phyloP scores from a whole-genome alignment of 2,329 filamentous ascomycete species.

The Apiospora koreana region DNA sequence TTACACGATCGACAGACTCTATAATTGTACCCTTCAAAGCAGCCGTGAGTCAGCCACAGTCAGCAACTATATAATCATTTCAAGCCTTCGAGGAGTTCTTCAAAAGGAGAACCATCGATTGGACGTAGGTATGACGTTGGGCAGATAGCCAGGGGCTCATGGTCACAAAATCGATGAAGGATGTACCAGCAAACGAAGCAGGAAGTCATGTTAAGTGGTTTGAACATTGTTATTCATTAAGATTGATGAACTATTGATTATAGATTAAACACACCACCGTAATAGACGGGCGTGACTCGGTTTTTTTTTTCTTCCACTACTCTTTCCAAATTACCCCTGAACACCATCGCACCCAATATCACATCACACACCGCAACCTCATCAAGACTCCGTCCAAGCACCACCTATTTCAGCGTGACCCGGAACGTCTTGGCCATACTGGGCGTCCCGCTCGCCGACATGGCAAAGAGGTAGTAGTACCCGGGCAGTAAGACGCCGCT shows the following conservation, averaged over 20 bases:
- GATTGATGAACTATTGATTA: neutral
- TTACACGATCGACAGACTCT: no score
- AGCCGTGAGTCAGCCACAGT: no score
- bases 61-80: no score
- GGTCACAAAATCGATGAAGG: no score
- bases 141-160: no score
- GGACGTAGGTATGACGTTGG: no score
- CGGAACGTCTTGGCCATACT: slow-evolving; percentile 45
- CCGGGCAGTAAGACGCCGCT: slow-evolving; percentile 52
- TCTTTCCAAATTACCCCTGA: neutral
- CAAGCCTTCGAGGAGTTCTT: no score
- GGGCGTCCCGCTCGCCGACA: slow-evolving; percentile 45
- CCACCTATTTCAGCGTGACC: slow-evolving; percentile 14
- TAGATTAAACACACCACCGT: neutral
- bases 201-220: no score
- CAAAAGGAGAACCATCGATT: no score
- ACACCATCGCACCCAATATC: neutral
- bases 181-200: no score
- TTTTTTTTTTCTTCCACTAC: neutral
- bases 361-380: neutral
- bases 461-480: slow-evolving; percentile 55
- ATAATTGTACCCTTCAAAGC: no score
- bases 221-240: neutral
- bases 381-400: no score
- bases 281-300: neutral